Evolutionary conservation across 176 grass and related monocot species (phyloP), one percentile per base, ranked within the genome.

Genomic region (Ensete ventricosum): DNA sequence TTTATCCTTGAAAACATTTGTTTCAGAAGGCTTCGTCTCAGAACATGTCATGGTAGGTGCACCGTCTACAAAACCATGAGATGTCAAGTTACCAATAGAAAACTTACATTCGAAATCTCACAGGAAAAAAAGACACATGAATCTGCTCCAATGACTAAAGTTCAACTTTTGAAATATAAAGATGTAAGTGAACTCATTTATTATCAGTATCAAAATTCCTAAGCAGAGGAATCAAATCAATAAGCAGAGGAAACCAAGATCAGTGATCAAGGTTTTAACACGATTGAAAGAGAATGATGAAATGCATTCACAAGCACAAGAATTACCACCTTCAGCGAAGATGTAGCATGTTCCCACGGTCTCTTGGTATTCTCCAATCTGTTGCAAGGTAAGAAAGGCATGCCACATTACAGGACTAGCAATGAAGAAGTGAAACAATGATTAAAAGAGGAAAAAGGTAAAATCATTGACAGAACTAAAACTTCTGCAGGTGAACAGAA

Each of bases 321-420:
- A 67, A 55, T 84, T 81, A 94, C 84, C 84, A 54, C 66, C 86
- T 88, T 95, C 88, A 14, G 80, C 87, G 55, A 91, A 99, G 52
- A 99, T 10, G 71, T 91, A 99, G 16, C 86, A 89, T 59, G 91
- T 94, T 29, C 91, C 86, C 49, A 99, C 64, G 11, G 91, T 94
- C 72, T 99, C 91, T 81, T 94, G 84, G 0, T 99, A 94, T 72
- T 94, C 91, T 73, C 95, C 91, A 59, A 89, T 77, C 88, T 94
- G 81, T 82, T 69, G 80, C 34, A 62, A 86, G 62, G 81, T 62
- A 14, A 67, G 67, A 20, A 62, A 86, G 62, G 80, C 54, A 14
- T 57, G 67, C 26, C 14, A 43, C 11, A 8, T 50, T 51, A 70
- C 29, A 70, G 66, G 26, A 19, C 19, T 16, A 51, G 13, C n/a